phyloP scores from a whole-genome alignment of 2,329 filamentous ascomycete species.

The Aspergillus niger region DNA sequence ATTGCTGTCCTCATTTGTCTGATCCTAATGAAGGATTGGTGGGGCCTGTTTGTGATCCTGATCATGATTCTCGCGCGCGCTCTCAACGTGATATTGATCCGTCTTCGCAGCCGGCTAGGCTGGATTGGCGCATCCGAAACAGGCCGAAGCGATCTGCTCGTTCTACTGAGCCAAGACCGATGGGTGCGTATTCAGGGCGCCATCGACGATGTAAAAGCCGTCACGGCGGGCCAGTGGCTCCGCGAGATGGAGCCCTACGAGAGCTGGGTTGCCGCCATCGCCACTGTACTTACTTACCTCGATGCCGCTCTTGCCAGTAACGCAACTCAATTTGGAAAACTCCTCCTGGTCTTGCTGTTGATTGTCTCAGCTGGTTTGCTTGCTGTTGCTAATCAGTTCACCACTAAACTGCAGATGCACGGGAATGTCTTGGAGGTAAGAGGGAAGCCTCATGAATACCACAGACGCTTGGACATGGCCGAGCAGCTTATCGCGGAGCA shows the following conservation, averaged over 20 bases:
- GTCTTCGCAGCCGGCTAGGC: not conserved
- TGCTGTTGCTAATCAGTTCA: not conserved
- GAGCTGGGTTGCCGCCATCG: not conserved
- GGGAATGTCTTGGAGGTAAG: not conserved
- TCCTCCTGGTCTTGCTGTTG: not conserved
- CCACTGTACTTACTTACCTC: not conserved
- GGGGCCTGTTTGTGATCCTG: not conserved
- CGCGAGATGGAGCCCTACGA: not conserved
- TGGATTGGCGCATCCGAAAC: not conserved
- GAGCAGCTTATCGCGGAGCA: not conserved
- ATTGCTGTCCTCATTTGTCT: not conserved
- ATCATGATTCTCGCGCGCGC: not conserved
- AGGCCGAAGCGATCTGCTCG: not conserved
- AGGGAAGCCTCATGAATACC: not conserved
- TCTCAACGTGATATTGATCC: not conserved
- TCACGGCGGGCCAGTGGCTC: constrained; percentile 1
- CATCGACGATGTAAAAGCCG: constrained; percentile 2
- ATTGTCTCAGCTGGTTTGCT: not conserved
- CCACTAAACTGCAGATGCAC: constrained; percentile 1
- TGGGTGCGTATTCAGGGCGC: not conserved
- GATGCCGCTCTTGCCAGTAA: not conserved
- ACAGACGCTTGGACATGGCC: not conserved
- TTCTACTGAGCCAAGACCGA: constrained; percentile 8
- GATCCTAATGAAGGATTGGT: not conserved
- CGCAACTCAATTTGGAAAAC: not conserved